Conservation (phyloP, 2,329 filamentous ascomycete species). For the Xylariales sp. region DNA sequence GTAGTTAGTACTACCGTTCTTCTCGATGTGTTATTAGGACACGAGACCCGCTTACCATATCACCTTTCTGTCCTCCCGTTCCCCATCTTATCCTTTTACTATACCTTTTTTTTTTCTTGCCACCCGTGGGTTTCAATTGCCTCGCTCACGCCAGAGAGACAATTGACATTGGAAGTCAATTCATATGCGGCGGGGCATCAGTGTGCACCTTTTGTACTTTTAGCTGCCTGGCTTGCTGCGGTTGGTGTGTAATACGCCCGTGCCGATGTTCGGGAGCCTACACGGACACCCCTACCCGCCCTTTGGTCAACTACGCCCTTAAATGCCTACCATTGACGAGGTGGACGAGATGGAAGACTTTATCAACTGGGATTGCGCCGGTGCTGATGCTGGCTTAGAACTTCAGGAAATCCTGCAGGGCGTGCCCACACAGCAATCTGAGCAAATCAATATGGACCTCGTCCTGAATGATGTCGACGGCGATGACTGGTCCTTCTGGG, state of each 20-base stretch:
- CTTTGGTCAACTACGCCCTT: constrained; percentile 10
- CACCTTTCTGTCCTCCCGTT: neutral
- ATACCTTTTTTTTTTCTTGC: too few relatives aligned
- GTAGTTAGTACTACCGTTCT: too few relatives aligned
- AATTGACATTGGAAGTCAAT: too few relatives aligned
- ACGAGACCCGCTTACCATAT: constrained; percentile 4
- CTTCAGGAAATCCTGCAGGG: constrained; percentile 30
- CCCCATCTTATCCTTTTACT: too few relatives aligned
- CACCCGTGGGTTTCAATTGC: too few relatives aligned
- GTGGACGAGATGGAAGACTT: constrained; percentile 55
- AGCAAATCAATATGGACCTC: constrained; percentile 43
- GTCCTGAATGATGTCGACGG: constrained; percentile 52
- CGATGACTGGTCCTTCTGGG: constrained; percentile 56
- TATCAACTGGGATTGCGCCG: constrained; percentile 55
- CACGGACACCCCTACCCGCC: neutral
- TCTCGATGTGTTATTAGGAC: constrained; percentile 2
- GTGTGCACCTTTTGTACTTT: too few relatives aligned
- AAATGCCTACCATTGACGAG: constrained; percentile 42
- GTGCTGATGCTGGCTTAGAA: constrained; percentile 27
- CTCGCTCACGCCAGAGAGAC: too few relatives aligned
- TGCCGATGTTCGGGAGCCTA: neutral
- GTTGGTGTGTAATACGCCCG: neutral
- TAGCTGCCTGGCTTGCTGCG: too few relatives aligned
- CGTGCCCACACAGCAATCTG: constrained; percentile 16
- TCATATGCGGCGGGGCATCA: too few relatives aligned